Conservation (phyloP, 805 yeast species). For the Komagataella mondaviorum region DNA sequence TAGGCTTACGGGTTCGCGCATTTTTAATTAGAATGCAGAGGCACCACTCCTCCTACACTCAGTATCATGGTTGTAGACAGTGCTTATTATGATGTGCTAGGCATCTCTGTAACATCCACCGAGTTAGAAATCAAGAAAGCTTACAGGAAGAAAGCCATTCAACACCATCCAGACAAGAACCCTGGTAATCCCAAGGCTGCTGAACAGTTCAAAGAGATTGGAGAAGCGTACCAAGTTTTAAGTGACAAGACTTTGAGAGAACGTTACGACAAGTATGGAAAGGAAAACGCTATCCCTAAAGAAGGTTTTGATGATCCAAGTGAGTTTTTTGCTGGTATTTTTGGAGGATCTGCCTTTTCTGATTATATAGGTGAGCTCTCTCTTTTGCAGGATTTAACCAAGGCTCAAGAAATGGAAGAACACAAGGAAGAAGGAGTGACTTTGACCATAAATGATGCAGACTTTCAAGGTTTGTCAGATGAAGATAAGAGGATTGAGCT, state of each 20-base stretch:
- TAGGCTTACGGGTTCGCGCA: neutral
- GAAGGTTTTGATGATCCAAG: constrained; percentile 70
- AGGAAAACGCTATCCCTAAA: constrained; percentile 53
- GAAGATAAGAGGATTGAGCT: constrained; percentile 14
- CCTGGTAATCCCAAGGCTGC: constrained; percentile 69
- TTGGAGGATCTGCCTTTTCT: constrained; percentile 84
- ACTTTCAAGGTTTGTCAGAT: constrained; percentile 17
- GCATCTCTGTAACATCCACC: constrained; percentile 42
- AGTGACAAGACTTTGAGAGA: constrained; percentile 50
- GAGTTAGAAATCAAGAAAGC: constrained; percentile 66
- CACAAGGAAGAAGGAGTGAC: constrained; percentile 22
- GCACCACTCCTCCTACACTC: neutral
- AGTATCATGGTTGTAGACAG: constrained; percentile 59
- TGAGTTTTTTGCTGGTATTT: constrained; percentile 55
- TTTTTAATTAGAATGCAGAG: neutral
- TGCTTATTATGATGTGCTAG: constrained; percentile 56
- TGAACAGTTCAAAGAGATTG: constrained; percentile 45
- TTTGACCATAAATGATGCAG: neutral
- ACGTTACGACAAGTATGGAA: constrained; percentile 65
- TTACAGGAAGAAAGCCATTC: constrained; percentile 62
- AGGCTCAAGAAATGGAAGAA: constrained; percentile 20
- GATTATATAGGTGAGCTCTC: constrained; percentile 84
- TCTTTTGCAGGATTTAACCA: constrained; percentile 59
- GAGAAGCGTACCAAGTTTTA: constrained; percentile 69
- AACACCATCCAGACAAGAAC: constrained; percentile 73